phyloP scores from a whole-genome alignment of 2,329 filamentous ascomycete species.

The Hypoxylon sp. region DNA sequence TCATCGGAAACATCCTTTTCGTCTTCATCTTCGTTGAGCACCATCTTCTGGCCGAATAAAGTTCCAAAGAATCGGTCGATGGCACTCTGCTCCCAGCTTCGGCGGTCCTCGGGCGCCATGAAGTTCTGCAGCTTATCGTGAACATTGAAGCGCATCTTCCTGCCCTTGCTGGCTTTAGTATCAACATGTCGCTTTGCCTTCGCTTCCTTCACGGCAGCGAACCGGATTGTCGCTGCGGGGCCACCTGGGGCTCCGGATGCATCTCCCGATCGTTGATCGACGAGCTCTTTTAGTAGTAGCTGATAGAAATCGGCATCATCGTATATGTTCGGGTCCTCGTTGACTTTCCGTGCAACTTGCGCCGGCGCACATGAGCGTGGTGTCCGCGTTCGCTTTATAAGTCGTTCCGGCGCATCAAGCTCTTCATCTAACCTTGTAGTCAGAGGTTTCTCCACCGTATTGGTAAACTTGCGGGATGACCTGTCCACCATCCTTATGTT shows the following conservation, averaged over 20 bases:
- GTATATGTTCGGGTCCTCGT: conserved; percentile 78
- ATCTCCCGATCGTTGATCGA: conserved; percentile 87
- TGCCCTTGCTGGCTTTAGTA: conserved; percentile 93
- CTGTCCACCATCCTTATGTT: conserved; percentile 70
- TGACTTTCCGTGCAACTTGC: conserved; percentile 72
- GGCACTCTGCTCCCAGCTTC: conserved; percentile 84
- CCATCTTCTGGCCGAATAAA: conserved; percentile 79
- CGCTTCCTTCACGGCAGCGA: conserved; percentile 79
- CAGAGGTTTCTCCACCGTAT: conserved; percentile 70
- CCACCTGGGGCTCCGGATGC: conserved; percentile 63
- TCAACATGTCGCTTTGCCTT: conserved; percentile 90
- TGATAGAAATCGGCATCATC: conserved; percentile 98
- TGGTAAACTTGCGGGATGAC: conserved; percentile 66
- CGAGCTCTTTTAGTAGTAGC: conserved; percentile 89
- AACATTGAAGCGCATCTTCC: conserved; percentile 93
- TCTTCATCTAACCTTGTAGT: conserved; percentile 79
- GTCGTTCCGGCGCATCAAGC: conserved; percentile 74
- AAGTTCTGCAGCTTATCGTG: conserved; percentile 99
- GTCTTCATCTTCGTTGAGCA: conserved; percentile 70
- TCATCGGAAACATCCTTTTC: conserved; percentile 62
- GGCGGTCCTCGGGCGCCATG: conserved; percentile 91
- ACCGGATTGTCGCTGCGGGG: conserved; percentile 69
- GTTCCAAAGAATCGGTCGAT: conserved; percentile 84
- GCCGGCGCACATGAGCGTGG: conserved; percentile 83
- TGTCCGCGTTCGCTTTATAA: conserved; percentile 77